Evolutionary conservation across 306 rosid species (phyloP).

Genomic region (Cucurbita maxima): DNA sequence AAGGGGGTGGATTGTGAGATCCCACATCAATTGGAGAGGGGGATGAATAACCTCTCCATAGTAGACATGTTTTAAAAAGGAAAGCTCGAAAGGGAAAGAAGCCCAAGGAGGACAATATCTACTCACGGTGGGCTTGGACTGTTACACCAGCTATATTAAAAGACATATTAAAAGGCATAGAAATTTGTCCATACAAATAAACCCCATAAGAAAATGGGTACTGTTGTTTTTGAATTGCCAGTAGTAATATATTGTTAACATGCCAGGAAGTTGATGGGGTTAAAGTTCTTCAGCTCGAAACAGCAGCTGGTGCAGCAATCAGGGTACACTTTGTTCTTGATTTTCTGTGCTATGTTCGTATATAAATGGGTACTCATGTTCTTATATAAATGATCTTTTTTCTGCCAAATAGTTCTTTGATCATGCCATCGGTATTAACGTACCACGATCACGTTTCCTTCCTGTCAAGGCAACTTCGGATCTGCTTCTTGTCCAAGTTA

Average conservation of each 20-base stretch:
- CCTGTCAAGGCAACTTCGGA: slow-evolving; percentile 97
- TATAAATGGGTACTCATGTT: neutral
- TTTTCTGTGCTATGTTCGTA: neutral
- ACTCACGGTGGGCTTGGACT: too few species aligned
- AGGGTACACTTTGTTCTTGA: slow-evolving; percentile 33
- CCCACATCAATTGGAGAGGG: too few species aligned
- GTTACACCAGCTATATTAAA: neutral
- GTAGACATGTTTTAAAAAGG: too few species aligned
- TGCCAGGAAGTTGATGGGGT: slow-evolving; percentile 87
- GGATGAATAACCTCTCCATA: too few species aligned
- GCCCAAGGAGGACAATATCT: too few species aligned
- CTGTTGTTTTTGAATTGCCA: neutral
- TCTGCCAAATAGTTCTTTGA: slow-evolving; percentile 61
- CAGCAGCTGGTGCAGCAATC: slow-evolving; percentile 99
- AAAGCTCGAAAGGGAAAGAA: too few species aligned
- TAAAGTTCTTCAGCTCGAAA: slow-evolving; percentile 95
- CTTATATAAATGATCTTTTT: neutral
- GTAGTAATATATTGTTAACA: neutral
- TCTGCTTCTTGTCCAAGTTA: slow-evolving; percentile 97
- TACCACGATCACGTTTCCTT: slow-evolving; percentile 91
- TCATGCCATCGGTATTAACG: slow-evolving; percentile 77
- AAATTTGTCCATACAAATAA: neutral
- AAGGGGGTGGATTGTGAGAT: too few species aligned
- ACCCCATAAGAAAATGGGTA: neutral
- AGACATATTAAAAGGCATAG: neutral